Base-by-base conservation (phyloP, 768 basidiomycete genomes). In the Kwoniella dendrophila region DNA sequence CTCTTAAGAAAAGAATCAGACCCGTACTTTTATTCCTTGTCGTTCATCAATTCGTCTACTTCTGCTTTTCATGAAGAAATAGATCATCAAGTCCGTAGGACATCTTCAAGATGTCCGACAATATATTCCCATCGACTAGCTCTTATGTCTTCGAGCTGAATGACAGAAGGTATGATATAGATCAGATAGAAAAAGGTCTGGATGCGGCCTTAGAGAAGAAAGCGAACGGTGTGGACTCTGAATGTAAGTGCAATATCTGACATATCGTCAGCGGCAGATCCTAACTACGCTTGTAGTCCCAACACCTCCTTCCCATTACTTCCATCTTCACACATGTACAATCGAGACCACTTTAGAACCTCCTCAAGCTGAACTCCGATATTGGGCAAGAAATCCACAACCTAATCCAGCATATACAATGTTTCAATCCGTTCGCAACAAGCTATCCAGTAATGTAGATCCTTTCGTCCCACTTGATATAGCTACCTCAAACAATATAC, bases 281-380 rank as follows among this genome's bases (percentile, higher is more conserved):
- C n/a, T n/a, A n/a, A n/a, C n/a, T n/a, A n/a, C n/a, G n/a, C n/a
- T 0, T 34, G 32, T 24, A 32, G 16, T 14, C 6, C 34, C 51
- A 27, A 34, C 51, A 4, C 34, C 45, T 12, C 36, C 55, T 4
- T 24, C 51, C 6, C 63, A 33, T n/a, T n/a, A n/a, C 32, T 59
- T 72, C 48, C 73, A 75, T 61, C 43, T 75, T 2, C 69, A 72
- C 49, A 70, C 71, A 8, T 57, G 66, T 43, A 67, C 67, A 3
- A 52, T 75, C 43, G 69, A 75, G 27, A 33, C 56, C 7, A 47
- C 56, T 7, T 45, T 75, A n/a, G 7, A 30, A 22, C 45, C 67
- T 24, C 73, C 73, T 8, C 14, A 29, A 3, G n/a, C 54, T 18
- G 8, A 36, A 4, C 12, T 65, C 5, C 33, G n/a, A 8, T 56